phyloP scores from a whole-genome alignment of 1,284 basidiomycete species.

The Neolentinus lepideus region DNA sequence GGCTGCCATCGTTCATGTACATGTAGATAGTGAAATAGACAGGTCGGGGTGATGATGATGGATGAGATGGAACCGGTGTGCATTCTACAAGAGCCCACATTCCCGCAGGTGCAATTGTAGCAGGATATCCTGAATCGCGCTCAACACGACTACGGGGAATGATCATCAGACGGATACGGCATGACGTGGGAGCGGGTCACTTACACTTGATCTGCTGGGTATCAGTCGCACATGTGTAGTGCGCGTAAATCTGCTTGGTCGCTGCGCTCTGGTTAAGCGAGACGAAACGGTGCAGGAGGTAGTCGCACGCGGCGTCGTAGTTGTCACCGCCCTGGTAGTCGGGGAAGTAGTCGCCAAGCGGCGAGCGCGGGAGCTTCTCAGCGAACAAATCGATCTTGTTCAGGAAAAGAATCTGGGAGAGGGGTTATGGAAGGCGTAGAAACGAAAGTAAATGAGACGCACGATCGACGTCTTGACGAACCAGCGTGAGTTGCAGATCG shows the following conservation, averaged over 20 bases:
- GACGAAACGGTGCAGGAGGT: conserved; percentile 83
- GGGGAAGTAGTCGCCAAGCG: conserved; percentile 86
- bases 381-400: conserved; percentile 98
- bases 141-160: conserved; percentile 56
- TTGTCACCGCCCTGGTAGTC: conserved; percentile 76
- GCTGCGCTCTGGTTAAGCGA: conserved; percentile 82
- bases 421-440: conserved; percentile 11
- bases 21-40: background rate
- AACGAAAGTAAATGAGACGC: conserved; percentile 24
- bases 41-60: too few species aligned
- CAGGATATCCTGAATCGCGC: conserved; percentile 78
- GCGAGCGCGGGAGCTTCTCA: conserved; percentile 86
- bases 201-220: conserved; percentile 85
- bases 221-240: conserved; percentile 87
- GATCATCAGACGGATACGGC: background rate
- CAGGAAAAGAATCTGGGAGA: conserved; percentile 70
- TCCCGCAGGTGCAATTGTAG: conserved; percentile 80
- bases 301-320: conserved; percentile 84
- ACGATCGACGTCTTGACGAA: conserved; percentile 87
- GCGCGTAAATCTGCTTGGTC: conserved; percentile 83
- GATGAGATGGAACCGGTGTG: background rate
- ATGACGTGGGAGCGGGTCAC: conserved; percentile 17
- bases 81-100: conserved; percentile 68
- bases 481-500: conserved; percentile 95
- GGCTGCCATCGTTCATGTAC: background rate